Evolutionary conservation across 805 yeast genomes (phyloP).

Genomic region (Lachancea quebecensis): DNA sequence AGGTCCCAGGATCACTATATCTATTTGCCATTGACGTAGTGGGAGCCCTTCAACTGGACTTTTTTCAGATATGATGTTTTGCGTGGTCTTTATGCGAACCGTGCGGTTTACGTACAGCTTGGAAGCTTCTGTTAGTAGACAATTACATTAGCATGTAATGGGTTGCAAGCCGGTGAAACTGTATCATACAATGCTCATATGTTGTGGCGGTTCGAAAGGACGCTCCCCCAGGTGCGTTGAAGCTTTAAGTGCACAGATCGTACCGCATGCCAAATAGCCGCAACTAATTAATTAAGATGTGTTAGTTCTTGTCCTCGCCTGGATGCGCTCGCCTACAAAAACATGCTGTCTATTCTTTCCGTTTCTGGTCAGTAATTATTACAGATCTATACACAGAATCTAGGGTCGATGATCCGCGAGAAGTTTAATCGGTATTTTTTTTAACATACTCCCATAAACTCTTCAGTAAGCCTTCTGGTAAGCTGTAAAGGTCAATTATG

Average conservation of each 20-base stretch:
- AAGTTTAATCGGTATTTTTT: conserved; percentile 43
- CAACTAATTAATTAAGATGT: too few relatives aligned
- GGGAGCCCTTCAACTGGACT: conserved; percentile 82
- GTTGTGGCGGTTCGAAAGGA: too few relatives aligned
- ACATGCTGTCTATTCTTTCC: too few relatives aligned
- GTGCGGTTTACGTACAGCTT: conserved; percentile 55
- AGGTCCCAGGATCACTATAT: conserved; percentile 63
- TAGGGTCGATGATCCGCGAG: too few relatives aligned
- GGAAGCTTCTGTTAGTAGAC: conserved; percentile 1
- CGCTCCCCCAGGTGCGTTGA: too few relatives aligned
- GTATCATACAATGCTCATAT: too few relatives aligned
- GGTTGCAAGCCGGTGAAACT: background rate
- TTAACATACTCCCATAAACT: conserved; percentile 93
- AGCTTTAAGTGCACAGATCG: too few relatives aligned
- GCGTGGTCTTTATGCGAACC: conserved; percentile 78
- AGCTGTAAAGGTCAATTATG: conserved; percentile 88
- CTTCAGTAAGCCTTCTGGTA: conserved; percentile 85
- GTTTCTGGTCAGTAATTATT: too few relatives aligned
- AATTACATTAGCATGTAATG: background rate
- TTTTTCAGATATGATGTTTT: conserved; percentile 63
- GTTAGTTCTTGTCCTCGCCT: too few relatives aligned
- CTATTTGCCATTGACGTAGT: conserved; percentile 82
- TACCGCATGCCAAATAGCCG: too few relatives aligned
- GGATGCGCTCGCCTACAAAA: too few relatives aligned
- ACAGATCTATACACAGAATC: too few relatives aligned